A percentile compares a stretch with the other conserved stretches of the same genome.
These are phyloP conservation scores for Agrocybe pediades DNA, from an alignment of 768 basidiomycete species.

Conservation along the genomic window DNA sequence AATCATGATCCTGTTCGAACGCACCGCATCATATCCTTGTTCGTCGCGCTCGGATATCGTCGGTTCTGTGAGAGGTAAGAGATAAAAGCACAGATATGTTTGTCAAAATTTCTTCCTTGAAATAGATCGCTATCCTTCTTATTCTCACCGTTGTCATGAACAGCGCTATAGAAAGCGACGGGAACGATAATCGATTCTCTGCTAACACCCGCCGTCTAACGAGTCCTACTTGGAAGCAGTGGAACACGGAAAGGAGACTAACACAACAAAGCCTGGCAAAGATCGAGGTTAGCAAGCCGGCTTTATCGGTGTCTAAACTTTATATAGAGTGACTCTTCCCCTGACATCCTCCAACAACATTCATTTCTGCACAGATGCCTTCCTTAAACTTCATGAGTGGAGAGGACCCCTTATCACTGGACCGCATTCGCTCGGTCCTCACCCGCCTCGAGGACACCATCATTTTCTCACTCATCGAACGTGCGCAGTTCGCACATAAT, in stretches of 20 bases:
- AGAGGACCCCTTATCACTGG: constrained; percentile 86
- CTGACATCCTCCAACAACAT: background rate
- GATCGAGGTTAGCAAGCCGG: constrained; percentile 13
- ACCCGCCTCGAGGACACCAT: constrained; percentile 96
- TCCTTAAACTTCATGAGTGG: constrained; percentile 70
- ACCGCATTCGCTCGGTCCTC: constrained; percentile 84
- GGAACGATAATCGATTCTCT: background rate
- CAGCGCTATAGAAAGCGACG: background rate
- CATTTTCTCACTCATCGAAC: constrained; percentile 96
- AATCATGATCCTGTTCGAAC: background rate
- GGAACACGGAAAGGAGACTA: background rate
- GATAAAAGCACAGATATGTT: background rate
- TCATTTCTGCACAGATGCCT: constrained; percentile 40
- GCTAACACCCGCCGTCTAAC: background rate
- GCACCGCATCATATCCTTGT: background rate
- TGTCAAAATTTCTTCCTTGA: background rate
- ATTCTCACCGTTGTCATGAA: background rate
- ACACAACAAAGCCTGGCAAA: background rate
- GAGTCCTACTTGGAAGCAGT: background rate
- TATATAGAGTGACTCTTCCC: constrained; percentile 2
- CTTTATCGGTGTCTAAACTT: constrained; percentile 23
- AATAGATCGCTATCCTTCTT: background rate
- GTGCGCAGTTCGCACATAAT: constrained; percentile 96
- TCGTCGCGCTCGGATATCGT: background rate
- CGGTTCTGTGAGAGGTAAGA: too few species aligned